Base-by-base conservation (phyloP, 1,284 basidiomycete genomes). In the Sporisorium exsertum region DNA sequence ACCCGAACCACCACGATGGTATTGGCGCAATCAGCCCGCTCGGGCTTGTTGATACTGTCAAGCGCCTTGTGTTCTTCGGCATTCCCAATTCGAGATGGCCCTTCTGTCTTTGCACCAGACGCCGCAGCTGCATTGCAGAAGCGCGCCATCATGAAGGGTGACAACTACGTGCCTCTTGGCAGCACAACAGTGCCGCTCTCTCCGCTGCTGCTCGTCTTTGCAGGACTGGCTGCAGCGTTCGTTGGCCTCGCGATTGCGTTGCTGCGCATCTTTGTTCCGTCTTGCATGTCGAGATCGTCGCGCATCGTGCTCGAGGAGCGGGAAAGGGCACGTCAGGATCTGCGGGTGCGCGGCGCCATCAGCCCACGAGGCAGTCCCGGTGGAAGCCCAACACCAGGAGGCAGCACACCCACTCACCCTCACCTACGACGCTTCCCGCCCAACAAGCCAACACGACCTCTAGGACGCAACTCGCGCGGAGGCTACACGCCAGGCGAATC, bases 101-200 rank as follows among this genome's bases (percentile, higher is more conserved):
- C 64, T 2, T 72, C 70, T 0, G 65, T 68, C 3, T 64, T 67
- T 27, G 64, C 71, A 15, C 55, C 61, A 29, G 50, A 64, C 16
- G 65, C 65, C 16, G 45, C 42, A 20, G 49, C 8, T n/a, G 51
- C 64, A 24, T 33, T 76, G 55, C 68, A 76, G 26, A 64, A 52
- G 27, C 64, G 74, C n/a, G 74, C 69, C 42, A 72, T 77, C 60
- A 77, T 77, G 74, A 72, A 72, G 45, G 70, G 74, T n/a, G 62
- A 77, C 65, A 55, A 77, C 33, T 77, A 72, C 42, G 45, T 77
- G 5, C 70, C 74, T 22, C 60, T 77, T 7, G 66, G 65, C 55
- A 52, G 59, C 47, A 77, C 70, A 27, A 66, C 51, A 1, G 57
- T 77, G 2, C 74, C 74, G 6, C 66, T 77, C 43, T 54, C 74